Percentiles rank a stretch among this genome's conserved stretches.
phyloP scores from a whole-genome alignment of 306 rosid species.

The Cucumis melo region DNA sequence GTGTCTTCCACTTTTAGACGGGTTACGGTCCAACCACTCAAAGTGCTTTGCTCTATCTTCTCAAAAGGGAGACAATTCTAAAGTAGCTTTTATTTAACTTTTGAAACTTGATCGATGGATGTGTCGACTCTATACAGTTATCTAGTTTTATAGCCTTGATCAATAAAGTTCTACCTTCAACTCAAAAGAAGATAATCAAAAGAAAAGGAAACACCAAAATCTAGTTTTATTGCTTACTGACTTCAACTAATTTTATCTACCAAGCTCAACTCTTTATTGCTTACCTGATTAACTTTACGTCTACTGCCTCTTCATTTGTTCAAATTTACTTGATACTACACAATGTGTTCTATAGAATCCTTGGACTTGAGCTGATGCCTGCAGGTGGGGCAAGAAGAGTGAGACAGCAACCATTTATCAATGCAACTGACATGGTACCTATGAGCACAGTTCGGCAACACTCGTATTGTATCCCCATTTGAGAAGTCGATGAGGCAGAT shows the following conservation, averaged over 20 bases:
- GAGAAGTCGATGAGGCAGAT: slow-evolving; percentile 50
- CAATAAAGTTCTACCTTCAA: background rate
- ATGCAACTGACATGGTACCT: slow-evolving; percentile 60
- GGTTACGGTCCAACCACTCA: background rate
- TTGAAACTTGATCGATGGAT: background rate
- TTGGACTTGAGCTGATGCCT: slow-evolving; percentile 29
- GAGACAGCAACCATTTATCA: slow-evolving; percentile 62
- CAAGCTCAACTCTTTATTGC: background rate
- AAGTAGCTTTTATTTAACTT: background rate
- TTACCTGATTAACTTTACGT: background rate
- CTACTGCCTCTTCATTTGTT: background rate
- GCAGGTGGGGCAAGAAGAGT: slow-evolving; percentile 88
- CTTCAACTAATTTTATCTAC: background rate
- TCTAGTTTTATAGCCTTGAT: no score
- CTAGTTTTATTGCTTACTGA: background rate
- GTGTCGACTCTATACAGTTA: background rate
- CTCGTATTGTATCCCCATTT: slow-evolving; percentile 55
- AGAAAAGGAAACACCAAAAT: background rate
- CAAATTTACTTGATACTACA: background rate
- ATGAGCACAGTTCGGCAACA: slow-evolving; percentile 62
- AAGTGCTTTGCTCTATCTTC: background rate
- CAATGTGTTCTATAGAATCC: background rate
- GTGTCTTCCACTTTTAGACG: background rate
- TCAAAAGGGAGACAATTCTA: background rate
- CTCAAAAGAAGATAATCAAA: background rate